Evolutionary conservation across 73 alveolate species (phyloP), one percentile per base, ranked within the genome.

Genomic region (Breviolum minutum): DNA sequence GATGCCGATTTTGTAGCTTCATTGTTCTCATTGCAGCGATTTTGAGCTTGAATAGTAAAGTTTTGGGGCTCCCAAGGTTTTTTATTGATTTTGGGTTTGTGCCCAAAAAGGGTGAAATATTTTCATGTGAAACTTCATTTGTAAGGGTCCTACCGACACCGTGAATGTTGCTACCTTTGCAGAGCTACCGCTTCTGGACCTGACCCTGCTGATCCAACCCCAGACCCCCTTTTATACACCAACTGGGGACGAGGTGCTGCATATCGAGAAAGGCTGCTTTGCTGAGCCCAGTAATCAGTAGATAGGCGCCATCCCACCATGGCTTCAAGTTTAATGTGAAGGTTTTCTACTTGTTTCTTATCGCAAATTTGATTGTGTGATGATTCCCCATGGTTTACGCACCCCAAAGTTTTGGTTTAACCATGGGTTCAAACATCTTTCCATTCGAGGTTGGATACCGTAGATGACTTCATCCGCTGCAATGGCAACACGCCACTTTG

Each of bases 181-280:
- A 5, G 14, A 13, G 87, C 87, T 13, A 5, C 48, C 8, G 64
- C 68, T 6, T 63, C 11, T 29, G 87, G 54, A 40, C 54, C 48
- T 32, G 87, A 79, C 20, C 68, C 22, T 10, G 68, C 30, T 32
- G 87, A 29, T 24, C 62, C 62, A 76, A 62, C 24, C 13, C 87
- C 13, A 40, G 16, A 29, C 30, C 20, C 87, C n/a, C 26, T 7
- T 8, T 24, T 79, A n/a, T 79, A 79, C 29, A 79, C 87, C 87
- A 22, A 79, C 20, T 79, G 87, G 87, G 87, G 87, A 63, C 87
- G 87, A 79, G 87, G 48, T 6, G 24, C 87, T 17, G 63, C 87
- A 8, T 79, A 32, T 26, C 30, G 87, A 30, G n/a, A 8, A 10
- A 29, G 48, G 87, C 20, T 14, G 32, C 87, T 79, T 16, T 76